These are phyloP conservation scores for Anethum foeniculum DNA, from an alignment of 140 eudicot genomes.

Conservation along the genomic window DNA sequence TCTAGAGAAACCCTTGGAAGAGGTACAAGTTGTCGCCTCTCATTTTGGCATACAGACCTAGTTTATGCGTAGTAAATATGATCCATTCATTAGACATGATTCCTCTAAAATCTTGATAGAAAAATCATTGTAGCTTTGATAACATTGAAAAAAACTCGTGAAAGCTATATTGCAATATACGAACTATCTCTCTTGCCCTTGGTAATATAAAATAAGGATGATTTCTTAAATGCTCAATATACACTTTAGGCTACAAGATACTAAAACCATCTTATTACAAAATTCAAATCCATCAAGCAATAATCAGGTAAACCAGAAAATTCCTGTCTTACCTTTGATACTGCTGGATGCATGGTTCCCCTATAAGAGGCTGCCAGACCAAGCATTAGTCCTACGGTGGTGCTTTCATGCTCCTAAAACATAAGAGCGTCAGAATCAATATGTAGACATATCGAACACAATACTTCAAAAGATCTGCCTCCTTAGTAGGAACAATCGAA, in stretches of 20 bases:
- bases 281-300: not conserved
- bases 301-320: not conserved
- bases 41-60: not conserved
- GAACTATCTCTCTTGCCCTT: not conserved
- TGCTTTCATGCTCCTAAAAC: slow-evolving; percentile 88
- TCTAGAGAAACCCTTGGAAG: not conserved
- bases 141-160: too few relatives aligned
- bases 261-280: not conserved
- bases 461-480: not conserved
- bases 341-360: slow-evolving; percentile 95
- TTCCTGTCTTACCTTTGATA: slow-evolving; percentile 54
- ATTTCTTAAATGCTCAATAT: not conserved
- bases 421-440: not conserved
- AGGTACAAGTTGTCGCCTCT: not conserved
- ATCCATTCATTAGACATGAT: not conserved
- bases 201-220: not conserved
- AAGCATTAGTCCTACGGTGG: slow-evolving; percentile 93
- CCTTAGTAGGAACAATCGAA: not conserved
- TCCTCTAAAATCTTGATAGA: not conserved
- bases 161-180: not conserved
- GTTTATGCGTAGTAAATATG: not conserved
- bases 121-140: not conserved
- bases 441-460: not conserved
- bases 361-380: slow-evolving; percentile 98
- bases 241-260: not conserved